phyloP scores from a whole-genome alignment of 176 grass and related monocot species.

The Pharus latifolius region DNA sequence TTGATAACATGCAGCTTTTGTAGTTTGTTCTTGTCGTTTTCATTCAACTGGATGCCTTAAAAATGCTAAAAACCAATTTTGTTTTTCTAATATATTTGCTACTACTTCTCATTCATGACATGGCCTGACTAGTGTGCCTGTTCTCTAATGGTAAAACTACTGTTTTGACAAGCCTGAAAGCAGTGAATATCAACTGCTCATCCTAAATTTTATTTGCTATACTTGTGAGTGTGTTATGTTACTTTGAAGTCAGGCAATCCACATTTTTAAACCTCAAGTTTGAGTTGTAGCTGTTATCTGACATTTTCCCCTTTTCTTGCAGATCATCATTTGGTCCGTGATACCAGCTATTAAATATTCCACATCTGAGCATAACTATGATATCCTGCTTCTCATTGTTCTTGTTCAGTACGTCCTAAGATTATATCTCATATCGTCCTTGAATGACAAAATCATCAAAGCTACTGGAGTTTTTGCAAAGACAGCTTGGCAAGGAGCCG shows the following conservation, averaged over 20 bases:
- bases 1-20: neutral
- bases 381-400: conserved; percentile 57
- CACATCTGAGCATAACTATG: conserved; percentile 57
- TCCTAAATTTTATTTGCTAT: neutral
- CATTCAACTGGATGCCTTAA: neutral
- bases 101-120: neutral
- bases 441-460: conserved; percentile 76
- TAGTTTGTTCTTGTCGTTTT: neutral
- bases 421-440: conserved; percentile 77
- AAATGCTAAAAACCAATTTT: neutral
- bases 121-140: neutral
- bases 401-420: conserved; percentile 81
- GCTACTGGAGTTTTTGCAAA: conserved; percentile 70
- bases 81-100: neutral
- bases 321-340: conserved; percentile 89
- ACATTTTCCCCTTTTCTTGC: conserved; percentile 12
- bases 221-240: neutral
- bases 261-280: neutral
- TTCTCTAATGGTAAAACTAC: neutral
- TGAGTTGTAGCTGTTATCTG: neutral
- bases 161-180: neutral
- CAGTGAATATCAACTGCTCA: neutral
- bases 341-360: conserved; percentile 72
- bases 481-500: conserved; percentile 88
- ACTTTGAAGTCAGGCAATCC: neutral